Percentiles rank a stretch among this genome's conserved stretches.
Evolutionary conservation across 2,329 filamentous ascomycete species (phyloP).

Genomic region (Exophiala xenobiotica): DNA sequence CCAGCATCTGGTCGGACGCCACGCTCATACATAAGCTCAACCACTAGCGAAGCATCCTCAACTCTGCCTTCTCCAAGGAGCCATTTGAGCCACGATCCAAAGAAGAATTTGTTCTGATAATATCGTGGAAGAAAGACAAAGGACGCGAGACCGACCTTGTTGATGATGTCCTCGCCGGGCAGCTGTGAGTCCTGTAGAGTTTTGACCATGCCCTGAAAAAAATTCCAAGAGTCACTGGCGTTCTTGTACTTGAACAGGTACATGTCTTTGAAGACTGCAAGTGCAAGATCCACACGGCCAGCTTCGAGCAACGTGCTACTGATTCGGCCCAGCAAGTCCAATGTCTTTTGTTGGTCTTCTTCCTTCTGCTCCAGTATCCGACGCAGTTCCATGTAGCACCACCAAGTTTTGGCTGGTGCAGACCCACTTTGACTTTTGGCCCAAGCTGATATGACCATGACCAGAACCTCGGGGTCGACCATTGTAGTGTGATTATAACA

Average conservation of each 20-base stretch:
- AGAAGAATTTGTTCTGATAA: conserved; percentile 74
- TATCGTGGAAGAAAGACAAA: conserved; percentile 53
- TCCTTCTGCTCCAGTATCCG: conserved; percentile 15
- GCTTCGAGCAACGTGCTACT: conserved; percentile 69
- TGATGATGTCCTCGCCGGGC: conserved; percentile 45
- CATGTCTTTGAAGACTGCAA: conserved; percentile 85
- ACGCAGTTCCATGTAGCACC: conserved; percentile 64
- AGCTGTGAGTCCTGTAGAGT: conserved; percentile 1
- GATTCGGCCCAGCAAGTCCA: conserved; percentile 74
- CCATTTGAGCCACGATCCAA: conserved; percentile 84
- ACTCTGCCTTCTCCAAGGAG: conserved; percentile 71
- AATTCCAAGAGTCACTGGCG: conserved; percentile 44
- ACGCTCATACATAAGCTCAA: conserved; percentile 71
- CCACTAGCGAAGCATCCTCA: conserved; percentile 68
- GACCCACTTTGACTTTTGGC: conserved; percentile 52
- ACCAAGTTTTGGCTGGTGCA: conserved; percentile 62
- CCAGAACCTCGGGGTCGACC: conserved; percentile 37
- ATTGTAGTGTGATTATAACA: conserved; percentile 33
- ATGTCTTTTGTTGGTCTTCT: conserved; percentile 49
- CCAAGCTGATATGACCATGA: conserved; percentile 70
- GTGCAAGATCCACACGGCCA: conserved; percentile 64
- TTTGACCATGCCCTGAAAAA: conserved; percentile 37
- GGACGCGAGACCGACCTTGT: conserved; percentile 49
- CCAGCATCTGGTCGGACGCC: conserved; percentile 68
- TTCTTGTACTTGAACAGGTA: conserved; percentile 62